Percentiles rank a stretch among this genome's conserved stretches.
Evolutionary conservation across 1,284 basidiomycete species (phyloP).

Genomic region (Bjerkandera adusta): DNA sequence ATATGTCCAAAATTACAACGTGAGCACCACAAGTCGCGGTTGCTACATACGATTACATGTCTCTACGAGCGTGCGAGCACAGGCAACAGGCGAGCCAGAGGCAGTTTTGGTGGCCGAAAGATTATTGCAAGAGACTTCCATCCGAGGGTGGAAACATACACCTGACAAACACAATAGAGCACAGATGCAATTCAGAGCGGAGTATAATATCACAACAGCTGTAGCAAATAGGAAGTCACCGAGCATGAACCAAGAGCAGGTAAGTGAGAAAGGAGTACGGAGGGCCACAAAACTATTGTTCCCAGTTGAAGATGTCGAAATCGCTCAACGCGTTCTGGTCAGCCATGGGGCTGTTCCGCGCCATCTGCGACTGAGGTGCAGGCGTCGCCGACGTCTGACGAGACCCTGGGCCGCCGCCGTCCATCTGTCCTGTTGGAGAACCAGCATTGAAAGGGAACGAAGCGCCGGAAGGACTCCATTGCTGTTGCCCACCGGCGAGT

Average conservation of each 20-base stretch:
- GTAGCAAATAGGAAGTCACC: background rate
- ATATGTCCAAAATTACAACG: too few relatives aligned
- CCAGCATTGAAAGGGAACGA: conserved; percentile 25
- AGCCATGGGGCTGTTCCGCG: conserved; percentile 23
- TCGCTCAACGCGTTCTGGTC: conserved; percentile 25
- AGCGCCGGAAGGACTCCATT: conserved; percentile 20
- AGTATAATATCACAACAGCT: conserved; percentile 14
- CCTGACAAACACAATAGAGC: conserved; percentile 2
- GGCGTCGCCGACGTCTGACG: conserved; percentile 29
- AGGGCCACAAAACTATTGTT: conserved; percentile 17
- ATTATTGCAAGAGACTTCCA: background rate
- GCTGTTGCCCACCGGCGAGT: conserved; percentile 21
- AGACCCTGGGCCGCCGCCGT: conserved; percentile 22
- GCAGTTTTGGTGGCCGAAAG: too few relatives aligned
- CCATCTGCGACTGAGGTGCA: conserved; percentile 26
- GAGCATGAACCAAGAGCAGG: conserved; percentile 6
- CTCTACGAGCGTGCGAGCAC: too few relatives aligned
- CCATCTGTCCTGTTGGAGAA: conserved; percentile 26
- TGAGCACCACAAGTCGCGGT: conserved; percentile 13
- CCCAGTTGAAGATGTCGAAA: conserved; percentile 31
- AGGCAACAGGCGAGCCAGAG: too few relatives aligned
- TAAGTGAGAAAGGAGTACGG: conserved; percentile 2
- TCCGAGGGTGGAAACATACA: conserved; percentile 8
- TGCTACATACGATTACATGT: conserved; percentile 11
- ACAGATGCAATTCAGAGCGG: background rate